Evolutionary conservation across 768 basidiomycete genomes (phyloP), one percentile per base, ranked within the genome.

Genomic region (Zangia roseola): DNA sequence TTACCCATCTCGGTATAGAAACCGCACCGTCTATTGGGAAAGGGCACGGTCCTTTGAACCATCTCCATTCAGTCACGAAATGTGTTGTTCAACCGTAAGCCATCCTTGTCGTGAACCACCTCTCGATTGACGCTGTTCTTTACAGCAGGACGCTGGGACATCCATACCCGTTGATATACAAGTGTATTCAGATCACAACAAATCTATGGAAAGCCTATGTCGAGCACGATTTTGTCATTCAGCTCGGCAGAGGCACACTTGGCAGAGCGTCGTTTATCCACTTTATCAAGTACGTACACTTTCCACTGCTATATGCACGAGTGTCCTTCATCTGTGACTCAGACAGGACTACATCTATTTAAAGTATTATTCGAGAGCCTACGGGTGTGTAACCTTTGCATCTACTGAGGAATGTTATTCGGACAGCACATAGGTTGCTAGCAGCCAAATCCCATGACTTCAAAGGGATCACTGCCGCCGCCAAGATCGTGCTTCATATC

Each of bases 41-140:
- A 10, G 93, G 94, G 0, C 72, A 84, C 45, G 93, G 93, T 1
- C 94, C 94, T 3, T 74, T 97, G 17, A 92, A 97, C 65, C 93
- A 97, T 61, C 71, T 88, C 44, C 88, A 92, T 59, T 72, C 81
- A 0, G 71, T 83, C 13, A 61, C 71, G 2, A 69, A 55, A 5
- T 70, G 75, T 1, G 53, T 72, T 1, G 66, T 95, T 16, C 79
- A 81, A 1, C 67, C 68, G 83, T 83, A 59, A 56, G 91, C 77
- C 46, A 57, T 47, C 19, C 20, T n/a, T 28, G 16, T 45, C 10
- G 20, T 7, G 17, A 0, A 14, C 12, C 40, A 10, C 30, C 28
- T 17, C 30, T 42, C 9, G 8, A 33, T n/a, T n/a, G n/a, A 21
- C 26, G 2, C 5, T 17, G 10, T 17, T 38, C 46, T 50, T 2